Evolutionary conservation across 139 green algal genomes (phyloP), one percentile per base, ranked within the genome.

Genomic region (Limnomonas spitsbergensis): DNA sequence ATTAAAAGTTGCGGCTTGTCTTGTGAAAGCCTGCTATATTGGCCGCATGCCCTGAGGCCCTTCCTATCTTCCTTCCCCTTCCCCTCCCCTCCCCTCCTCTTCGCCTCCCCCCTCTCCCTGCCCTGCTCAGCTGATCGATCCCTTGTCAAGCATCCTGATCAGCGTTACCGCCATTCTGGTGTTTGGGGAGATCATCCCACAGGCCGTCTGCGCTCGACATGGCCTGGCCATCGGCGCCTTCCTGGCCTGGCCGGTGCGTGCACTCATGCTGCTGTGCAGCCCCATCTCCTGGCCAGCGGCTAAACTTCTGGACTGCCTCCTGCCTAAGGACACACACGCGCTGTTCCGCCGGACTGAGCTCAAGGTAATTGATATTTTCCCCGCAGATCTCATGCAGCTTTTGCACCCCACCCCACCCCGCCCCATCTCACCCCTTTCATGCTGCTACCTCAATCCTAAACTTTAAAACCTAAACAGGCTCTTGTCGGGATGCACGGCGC

Each of bases 151-250:
- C 0, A 81, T 97, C 20, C 92, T 95, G 42, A 78, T 95, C 52
- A 87, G 94, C 73, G 89, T 97, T 0, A 86, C 84, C 1, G 87
- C 88, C 2, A 88, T 97, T 47, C 85, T 97, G 1, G 71, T 97
- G 0, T 95, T 99, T 78, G 95, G 95, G 66, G 78, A 80, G 61
- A 68, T 81, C 31, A 40, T 81, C 9, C 76, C 76, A 7, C 76
- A 81, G 66, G 76, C 66, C 4, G 26, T 80, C 4, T 80, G 75
- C 54, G 40, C 75, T 66, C 73, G 80, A 71, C 79, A 97, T 80
- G 94, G 94, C 29, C 90, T 98, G 24, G 76, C 81, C 14, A 90
- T 98, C 2, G 94, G 95, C 3, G 93, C 91, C 27, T 84, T 91
- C 70, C 90, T 80, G 3, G 83, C 92, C 1, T 94, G 86, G 76